Base-by-base conservation (phyloP, 2,329 filamentous ascomycete species). In the Diplocarpon mali region DNA sequence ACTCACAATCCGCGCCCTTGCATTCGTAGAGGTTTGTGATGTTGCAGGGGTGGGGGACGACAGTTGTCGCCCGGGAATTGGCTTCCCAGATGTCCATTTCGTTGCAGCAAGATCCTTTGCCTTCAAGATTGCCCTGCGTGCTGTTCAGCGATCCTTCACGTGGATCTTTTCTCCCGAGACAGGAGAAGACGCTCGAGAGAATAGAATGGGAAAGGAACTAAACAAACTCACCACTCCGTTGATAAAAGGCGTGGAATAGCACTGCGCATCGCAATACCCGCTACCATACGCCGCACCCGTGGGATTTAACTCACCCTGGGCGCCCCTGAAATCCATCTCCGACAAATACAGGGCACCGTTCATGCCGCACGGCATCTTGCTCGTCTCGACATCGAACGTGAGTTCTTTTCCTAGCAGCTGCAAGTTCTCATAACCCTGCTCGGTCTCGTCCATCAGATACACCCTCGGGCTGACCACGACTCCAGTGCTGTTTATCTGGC, bases 341-440 rank as follows among this genome's bases (percentile, higher is more conserved):
- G 73, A 67, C 35, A 82, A 70, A 66, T 85, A 85, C 34, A 85
- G 66, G 35, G 80, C 80, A 44, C 80, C 81, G 64, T 86, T 85
- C 46, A 85, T 65, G 52, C 82, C 82, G 58, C 82, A 85, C 46
- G 75, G 73, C 14, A 83, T 67, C 53, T 73, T 72, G 28, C 78
- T 83, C 30, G 83, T 74, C 59, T 85, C 81, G 35, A 84, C 80
- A 45, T 83, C 79, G 51, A 85, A 83, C 46, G 78, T 79, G 65
- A 85, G 79, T 63, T 85, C 81, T 57, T 78, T 71, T 64, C 75
- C 75, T 43, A 76, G 67, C 50, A 83, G 67, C 47, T 76, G 69
- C 66, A 84, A 78, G 60, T 74, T 71, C 65, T 82, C 66, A 63
- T 85, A 85, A 47, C 72, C 73, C 14, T 30, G 29, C 52, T 67